Evolutionary conservation across 2,329 filamentous ascomycete genomes (phyloP), one percentile per base, ranked within the genome.

Genomic region (Aspergillus ibericus): DNA sequence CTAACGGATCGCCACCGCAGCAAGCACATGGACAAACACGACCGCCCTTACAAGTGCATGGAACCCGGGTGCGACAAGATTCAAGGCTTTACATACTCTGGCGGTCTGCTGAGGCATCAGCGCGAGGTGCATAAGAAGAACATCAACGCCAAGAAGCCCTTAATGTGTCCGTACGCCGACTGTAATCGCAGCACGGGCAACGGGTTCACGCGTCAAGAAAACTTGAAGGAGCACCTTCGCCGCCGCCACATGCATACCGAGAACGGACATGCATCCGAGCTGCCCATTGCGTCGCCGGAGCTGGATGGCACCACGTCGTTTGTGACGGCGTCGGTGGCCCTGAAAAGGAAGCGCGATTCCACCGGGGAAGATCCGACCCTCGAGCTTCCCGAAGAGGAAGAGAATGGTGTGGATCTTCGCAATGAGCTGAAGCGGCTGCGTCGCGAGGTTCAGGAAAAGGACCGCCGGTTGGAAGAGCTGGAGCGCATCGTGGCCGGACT

Each of bases 1-100:
- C 65, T 70, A 68, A 74, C 61, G 40, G 18, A 53, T 18, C 35
- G 29, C 61, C 47, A 56, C 59, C 53, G 60, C 64, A 96, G 92
- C 72, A 97, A 98, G 79, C 93, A 98, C 74, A 97, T 97, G 93
- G 93, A 98, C 78, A 96, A 96, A 74, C 93, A 98, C 73, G 92
- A 96, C 67, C 85, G 93, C 12, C 93, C 93, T 1, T 98, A 97
- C 72, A 90, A 92, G 69, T 98, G 93, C 75, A 82, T 81, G 20
- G 87, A 89, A 44, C 83, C 85, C n/a, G 90, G 89, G 36, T 97
- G 93, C 75, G 91, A 93, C 69, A 96, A 96, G 69, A 84, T 96
- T 0, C 90, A 91, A 53, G 93, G 93, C 1, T 98, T 98, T 75
- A 98, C 93, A 1, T 98, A 98, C 73, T 93, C 91, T 0, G 93